Conservation (phyloP, 345 rosid species). For the Trapa incisa region DNA sequence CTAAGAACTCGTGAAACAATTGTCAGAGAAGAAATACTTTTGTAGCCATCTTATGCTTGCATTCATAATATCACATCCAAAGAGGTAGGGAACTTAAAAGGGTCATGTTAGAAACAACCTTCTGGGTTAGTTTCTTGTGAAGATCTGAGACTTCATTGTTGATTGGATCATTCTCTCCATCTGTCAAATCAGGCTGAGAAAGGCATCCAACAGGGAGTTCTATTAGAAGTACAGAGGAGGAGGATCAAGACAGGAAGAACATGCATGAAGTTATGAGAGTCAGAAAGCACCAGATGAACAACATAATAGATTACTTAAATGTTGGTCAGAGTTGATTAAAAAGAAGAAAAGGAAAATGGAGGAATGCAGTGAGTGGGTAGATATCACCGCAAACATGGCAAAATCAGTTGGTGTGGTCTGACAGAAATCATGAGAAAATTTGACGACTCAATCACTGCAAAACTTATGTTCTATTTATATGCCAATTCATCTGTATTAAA, state of each 20-base stretch:
- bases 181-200: slow-evolving; percentile 48
- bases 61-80: background rate
- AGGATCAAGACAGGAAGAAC: background rate
- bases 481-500: no score
- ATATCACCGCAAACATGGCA: no score
- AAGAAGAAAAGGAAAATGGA: background rate
- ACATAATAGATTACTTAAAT: background rate
- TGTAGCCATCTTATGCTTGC: background rate
- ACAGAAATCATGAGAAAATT: background rate
- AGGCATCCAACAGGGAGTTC: slow-evolving; percentile 5
- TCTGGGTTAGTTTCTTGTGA: slow-evolving; percentile 23
- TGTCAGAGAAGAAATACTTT: no score
- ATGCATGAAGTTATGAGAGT: background rate
- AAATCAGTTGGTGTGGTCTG: no score
- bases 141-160: slow-evolving; percentile 28
- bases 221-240: background rate
- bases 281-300: background rate
- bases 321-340: background rate
- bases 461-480: background rate
- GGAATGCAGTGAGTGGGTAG: background rate
- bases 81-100: background rate
- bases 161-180: slow-evolving; percentile 34
- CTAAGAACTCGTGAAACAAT: no score
- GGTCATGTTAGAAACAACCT: slow-evolving; percentile 17
- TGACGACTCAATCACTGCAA: background rate